Percentiles rank a stretch among this genome's conserved stretches.
phyloP scores from a whole-genome alignment of 2,329 filamentous ascomycete species.

The Sphaerulina vaccinii region DNA sequence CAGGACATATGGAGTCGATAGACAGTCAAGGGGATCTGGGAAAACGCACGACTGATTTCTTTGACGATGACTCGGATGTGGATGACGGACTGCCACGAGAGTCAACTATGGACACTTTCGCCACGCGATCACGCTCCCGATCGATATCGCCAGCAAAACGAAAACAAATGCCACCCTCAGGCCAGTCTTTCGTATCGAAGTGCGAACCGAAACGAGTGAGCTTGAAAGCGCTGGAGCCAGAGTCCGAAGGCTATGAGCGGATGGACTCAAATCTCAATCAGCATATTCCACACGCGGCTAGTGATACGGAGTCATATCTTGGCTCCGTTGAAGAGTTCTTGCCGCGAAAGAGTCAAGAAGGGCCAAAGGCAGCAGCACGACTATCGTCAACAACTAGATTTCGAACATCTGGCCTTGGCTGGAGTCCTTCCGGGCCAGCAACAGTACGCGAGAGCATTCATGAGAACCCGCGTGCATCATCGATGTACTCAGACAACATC shows the following conservation, averaged over 20 bases:
- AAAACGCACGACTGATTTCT: conserved; percentile 37
- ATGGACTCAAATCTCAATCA: conserved; percentile 24
- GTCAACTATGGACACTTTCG: conserved; percentile 1
- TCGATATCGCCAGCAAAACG: conserved; percentile 25
- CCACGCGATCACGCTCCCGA: conserved; percentile 10
- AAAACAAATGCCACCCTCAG: conserved; percentile 21
- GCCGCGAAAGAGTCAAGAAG: conserved; percentile 18
- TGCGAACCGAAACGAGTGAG: conserved; percentile 25
- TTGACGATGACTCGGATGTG: conserved; percentile 36
- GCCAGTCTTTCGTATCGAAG: conserved; percentile 21
- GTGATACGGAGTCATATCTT: conserved; percentile 27
- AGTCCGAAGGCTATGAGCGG: conserved; percentile 30
- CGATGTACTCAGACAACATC: conserved; percentile 25
- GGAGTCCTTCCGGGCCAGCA: not conserved
- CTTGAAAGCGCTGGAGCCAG: conserved; percentile 22
- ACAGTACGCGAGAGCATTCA: conserved; percentile 6
- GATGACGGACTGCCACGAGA: conserved; percentile 18
- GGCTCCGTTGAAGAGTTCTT: conserved; percentile 34
- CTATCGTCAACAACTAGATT: conserved; percentile 15
- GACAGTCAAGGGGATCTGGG: conserved; percentile 34
- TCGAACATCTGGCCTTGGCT: conserved; percentile 17
- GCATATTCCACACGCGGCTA: conserved; percentile 1
- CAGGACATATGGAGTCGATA: conserved; percentile 30
- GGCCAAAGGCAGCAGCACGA: conserved; percentile 22
- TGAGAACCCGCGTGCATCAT: conserved; percentile 3